phyloP scores from a whole-genome alignment of 306 rosid species.

The Styphnolobium japonicum region DNA sequence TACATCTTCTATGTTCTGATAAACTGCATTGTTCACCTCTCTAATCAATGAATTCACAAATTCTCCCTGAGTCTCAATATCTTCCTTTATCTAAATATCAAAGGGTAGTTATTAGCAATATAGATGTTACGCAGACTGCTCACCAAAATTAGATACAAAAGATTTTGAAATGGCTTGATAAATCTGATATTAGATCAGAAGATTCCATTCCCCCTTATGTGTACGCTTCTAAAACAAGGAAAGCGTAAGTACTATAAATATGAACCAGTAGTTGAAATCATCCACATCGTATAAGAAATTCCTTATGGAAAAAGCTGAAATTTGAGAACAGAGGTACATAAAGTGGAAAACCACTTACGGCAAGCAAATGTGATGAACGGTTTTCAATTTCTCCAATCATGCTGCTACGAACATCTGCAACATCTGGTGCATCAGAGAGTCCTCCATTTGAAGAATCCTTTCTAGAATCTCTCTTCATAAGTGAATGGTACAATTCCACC shows the following conservation, averaged over 20 bases:
- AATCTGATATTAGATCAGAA: background rate
- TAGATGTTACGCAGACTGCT: background rate
- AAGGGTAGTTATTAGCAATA: background rate
- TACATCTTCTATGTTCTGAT: conserved; percentile 80
- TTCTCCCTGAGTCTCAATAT: conserved; percentile 95
- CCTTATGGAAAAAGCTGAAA: background rate
- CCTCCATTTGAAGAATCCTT: conserved; percentile 83
- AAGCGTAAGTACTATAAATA: background rate
- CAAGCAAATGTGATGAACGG: conserved; percentile 94
- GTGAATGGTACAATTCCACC: conserved; percentile 92
- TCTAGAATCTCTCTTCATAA: conserved; percentile 95
- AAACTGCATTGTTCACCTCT: conserved; percentile 89
- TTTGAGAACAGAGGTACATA: background rate
- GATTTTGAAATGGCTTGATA: background rate
- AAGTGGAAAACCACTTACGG: conserved; percentile 55
- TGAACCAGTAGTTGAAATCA: background rate
- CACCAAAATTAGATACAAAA: background rate
- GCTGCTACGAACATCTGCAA: conserved; percentile 88
- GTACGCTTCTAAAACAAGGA: background rate
- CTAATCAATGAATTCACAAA: conserved; percentile 87
- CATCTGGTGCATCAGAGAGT: conserved; percentile 70
- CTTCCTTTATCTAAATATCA: conserved; percentile 83
- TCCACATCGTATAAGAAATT: background rate
- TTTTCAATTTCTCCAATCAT: conserved; percentile 99
- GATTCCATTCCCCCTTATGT: background rate